A percentile compares a stretch with the other conserved stretches of the same genome.
These are phyloP conservation scores for Diaporthe helianthi DNA, from an alignment of 2,329 filamentous ascomycete genomes.

Conservation along the genomic window DNA sequence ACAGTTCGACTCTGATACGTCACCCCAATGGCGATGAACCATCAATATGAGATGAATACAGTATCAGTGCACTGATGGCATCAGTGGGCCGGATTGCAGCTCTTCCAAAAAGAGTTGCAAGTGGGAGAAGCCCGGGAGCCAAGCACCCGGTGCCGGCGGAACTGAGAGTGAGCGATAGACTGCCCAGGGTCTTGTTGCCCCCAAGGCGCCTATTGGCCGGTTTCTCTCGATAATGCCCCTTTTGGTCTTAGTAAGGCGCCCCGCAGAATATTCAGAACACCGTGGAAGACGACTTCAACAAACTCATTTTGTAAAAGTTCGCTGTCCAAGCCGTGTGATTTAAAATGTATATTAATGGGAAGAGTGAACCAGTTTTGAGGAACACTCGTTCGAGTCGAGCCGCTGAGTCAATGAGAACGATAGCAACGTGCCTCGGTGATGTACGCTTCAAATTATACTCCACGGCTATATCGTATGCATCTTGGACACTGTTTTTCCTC, in stretches of 20 bases:
- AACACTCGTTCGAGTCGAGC: neutral
- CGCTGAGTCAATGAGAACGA: neutral
- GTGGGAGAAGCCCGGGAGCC: conserved; percentile 4
- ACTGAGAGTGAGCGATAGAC: too few relatives aligned
- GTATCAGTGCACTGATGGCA: neutral
- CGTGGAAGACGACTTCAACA: neutral
- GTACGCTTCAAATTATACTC: neutral
- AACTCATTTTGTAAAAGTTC: neutral
- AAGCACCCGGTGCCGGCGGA: neutral
- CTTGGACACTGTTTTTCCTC: neutral
- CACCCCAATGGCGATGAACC: neutral
- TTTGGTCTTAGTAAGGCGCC: neutral
- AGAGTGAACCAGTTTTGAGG: neutral
- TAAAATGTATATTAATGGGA: neutral
- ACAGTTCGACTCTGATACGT: neutral
- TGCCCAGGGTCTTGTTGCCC: neutral
- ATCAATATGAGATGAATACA: neutral
- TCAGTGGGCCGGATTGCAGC: neutral
- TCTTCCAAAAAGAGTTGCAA: conserved; percentile 17
- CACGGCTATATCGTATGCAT: neutral
- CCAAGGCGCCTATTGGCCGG: neutral
- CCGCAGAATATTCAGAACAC: neutral
- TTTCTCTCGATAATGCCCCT: conserved; percentile 11
- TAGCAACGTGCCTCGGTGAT: too few relatives aligned
- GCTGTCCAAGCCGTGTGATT: neutral